Conservation (phyloP, 768 basidiomycete genomes). For the Russula virescens region DNA sequence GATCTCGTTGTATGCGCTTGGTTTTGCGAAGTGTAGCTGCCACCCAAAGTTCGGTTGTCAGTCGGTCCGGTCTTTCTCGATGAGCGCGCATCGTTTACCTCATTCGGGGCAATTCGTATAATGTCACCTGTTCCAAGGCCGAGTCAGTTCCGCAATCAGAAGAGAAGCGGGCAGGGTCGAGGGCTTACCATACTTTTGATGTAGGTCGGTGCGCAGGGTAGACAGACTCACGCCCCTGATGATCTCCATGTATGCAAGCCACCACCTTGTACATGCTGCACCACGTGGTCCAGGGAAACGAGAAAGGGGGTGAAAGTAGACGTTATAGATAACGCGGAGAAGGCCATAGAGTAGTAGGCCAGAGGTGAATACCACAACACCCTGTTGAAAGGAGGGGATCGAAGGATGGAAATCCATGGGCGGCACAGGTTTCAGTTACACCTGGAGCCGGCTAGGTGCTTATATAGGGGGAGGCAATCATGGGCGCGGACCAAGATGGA, state of each 20-base stretch:
- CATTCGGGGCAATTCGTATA: conserved; percentile 16
- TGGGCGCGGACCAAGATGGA: too few relatives aligned
- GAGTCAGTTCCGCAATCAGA: neutral
- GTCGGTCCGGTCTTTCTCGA: neutral
- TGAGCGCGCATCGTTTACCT: neutral
- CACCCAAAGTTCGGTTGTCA: too few relatives aligned
- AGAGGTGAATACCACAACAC: neutral
- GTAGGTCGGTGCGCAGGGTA: conserved; percentile 10
- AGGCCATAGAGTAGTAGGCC: neutral
- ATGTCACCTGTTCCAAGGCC: conserved; percentile 2
- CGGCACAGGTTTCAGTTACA: neutral
- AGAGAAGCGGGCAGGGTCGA: neutral
- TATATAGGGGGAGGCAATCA: neutral
- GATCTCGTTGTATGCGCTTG: conserved; percentile 15
- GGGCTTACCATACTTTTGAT: conserved; percentile 10
- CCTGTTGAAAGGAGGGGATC: neutral
- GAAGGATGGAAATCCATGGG: neutral
- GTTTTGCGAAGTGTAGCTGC: conserved; percentile 16
- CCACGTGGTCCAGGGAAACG: conserved; percentile 18
- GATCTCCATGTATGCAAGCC: conserved; percentile 20
- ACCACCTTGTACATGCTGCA: conserved; percentile 15
- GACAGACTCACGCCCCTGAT: conserved; percentile 7
- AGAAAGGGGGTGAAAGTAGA: conserved; percentile 17
- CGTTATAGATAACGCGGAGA: conserved; percentile 1
- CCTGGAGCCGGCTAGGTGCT: neutral